Evolutionary conservation across 2,329 filamentous ascomycete genomes (phyloP), one percentile per base, ranked within the genome.

Genomic region (Davidsoniella eucalypti): DNA sequence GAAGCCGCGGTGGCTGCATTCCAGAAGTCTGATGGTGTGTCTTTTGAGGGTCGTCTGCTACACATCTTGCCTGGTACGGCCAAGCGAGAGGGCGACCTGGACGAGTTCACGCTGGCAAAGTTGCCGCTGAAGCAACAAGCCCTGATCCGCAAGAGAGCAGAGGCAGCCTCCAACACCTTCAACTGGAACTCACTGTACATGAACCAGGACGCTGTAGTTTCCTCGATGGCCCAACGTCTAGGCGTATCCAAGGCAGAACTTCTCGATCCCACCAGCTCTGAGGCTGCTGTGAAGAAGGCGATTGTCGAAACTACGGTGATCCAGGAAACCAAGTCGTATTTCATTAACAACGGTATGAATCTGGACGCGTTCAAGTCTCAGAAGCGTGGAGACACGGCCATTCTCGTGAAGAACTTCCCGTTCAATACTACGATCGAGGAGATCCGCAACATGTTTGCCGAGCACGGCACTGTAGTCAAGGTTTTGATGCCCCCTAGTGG

Each of bases 121-220:
- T 66, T 98, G 57, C 90, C 92, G 14, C 69, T 96, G 56, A 96
- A 95, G 67, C 92, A 93, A 64, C 92, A 96, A 64, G 87, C 87
- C 58, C 76, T 93, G 59, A 84, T 96, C 57, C 86, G 84, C 62
- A 84, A 84, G 59, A 93, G 85, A 66, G 75, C 81, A 46, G 82
- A 90, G 58, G 85, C 88, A 18, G 74, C 84, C 7, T 82, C 80
- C 26, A 78, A 75, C 45, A 79, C 76, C 1, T 96, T 96, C 67
- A 94, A 90, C 63, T 98, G 92, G 92, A 98, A 98, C 69, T 90
- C 88, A n/a, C 71, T 98, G n/a, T 98, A 92, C 65, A 93, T 98
- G 84, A 95, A 84, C 65, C 84, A 87, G 67, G 88, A 98, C 68
- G 86, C 92, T 47, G 87, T 98, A 48, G 88, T 95, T 66, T 80